Evolutionary conservation across 1,139 yeast genomes (phyloP), one percentile per base, ranked within the genome.

Genomic region (Fermentozyma sake): DNA sequence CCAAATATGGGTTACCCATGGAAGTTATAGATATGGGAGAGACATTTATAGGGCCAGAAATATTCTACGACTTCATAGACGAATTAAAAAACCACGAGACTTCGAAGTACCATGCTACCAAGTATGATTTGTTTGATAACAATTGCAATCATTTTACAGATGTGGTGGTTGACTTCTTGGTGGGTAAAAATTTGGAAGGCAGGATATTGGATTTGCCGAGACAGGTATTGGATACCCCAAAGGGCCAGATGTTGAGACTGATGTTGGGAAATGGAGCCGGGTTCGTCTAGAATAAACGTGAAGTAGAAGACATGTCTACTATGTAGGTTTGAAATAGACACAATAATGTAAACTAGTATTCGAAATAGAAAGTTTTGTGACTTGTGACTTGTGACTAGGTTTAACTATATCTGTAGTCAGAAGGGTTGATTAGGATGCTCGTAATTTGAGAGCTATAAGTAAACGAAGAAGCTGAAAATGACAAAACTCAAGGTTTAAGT

Each of bases 71-170:
- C 24, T 78, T 65, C 43, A 41, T 79, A 24, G 59, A 58, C 3
- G 81, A 77, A 25, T 50, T 78, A 20, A 54, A 54, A 14, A 36
- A 44, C 26, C 57, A 58, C 28, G 61, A 61, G 8, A 69, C 61
- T 14, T 37, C 40, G 37, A 64, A 62, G 38, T 78, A 65, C 44
- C 60, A 66, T 20, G 69, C 74, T 1, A 56, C 56, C 6, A 60
- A 54, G 14, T 79, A 79, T 48, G 76, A 78, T 38, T 53, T 79
- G 36, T 76, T 79, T 37, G 70, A 70, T 30, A 79, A 79, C 51
- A 79, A 79, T 46, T 79, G 87, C 50, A 79, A 79, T 52, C 82
- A 79, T 39, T 78, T 79, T 53, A 66, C 81, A 10, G 71, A 77
- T 38, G 74, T 68, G 25, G 44, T 75, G 31, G 49, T 73, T 26